A percentile compares a stretch with the other conserved stretches of the same genome.
phyloP scores from a whole-genome alignment of 1,139 yeast species.

The Yamadazyma spencermartinsiae region DNA sequence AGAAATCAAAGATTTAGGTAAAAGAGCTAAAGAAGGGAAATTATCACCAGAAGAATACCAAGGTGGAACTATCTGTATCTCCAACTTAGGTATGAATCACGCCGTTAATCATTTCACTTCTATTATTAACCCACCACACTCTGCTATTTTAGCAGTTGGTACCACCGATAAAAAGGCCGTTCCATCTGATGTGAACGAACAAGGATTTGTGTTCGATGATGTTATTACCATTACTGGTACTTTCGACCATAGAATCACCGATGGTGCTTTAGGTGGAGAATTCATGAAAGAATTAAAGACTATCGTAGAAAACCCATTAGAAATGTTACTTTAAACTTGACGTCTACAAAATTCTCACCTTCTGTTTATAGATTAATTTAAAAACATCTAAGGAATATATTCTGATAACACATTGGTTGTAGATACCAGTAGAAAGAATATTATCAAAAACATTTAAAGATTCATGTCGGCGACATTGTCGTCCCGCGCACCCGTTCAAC shows the following conservation, averaged over 20 bases:
- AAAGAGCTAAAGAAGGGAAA: constrained; percentile 94
- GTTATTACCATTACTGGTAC: constrained; percentile 92
- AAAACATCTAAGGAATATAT: no score
- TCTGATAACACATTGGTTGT: no score
- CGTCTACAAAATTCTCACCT: background rate
- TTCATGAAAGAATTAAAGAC: constrained; percentile 91
- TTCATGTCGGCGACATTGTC: constrained; percentile 1
- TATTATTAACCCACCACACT: constrained; percentile 96
- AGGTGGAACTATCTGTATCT: constrained; percentile 98
- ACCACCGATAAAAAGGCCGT: constrained; percentile 91
- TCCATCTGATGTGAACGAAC: constrained; percentile 87
- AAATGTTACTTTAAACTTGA: constrained; percentile 67
- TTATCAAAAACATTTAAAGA: no score
- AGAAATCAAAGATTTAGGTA: constrained; percentile 89
- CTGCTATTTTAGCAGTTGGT: constrained; percentile 91
- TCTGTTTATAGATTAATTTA: constrained; percentile 2
- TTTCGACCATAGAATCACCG: constrained; percentile 95
- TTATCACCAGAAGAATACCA: constrained; percentile 94
- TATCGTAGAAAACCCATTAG: constrained; percentile 93
- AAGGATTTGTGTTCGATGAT: constrained; percentile 90
- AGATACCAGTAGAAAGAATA: no score
- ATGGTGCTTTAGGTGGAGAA: constrained; percentile 98
- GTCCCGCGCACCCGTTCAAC: background rate
- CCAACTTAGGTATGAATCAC: constrained; percentile 97
- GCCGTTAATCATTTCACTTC: constrained; percentile 94